These are phyloP conservation scores for Dunaliella salina DNA, from an alignment of 163 green algal genomes.

Conservation along the genomic window DNA sequence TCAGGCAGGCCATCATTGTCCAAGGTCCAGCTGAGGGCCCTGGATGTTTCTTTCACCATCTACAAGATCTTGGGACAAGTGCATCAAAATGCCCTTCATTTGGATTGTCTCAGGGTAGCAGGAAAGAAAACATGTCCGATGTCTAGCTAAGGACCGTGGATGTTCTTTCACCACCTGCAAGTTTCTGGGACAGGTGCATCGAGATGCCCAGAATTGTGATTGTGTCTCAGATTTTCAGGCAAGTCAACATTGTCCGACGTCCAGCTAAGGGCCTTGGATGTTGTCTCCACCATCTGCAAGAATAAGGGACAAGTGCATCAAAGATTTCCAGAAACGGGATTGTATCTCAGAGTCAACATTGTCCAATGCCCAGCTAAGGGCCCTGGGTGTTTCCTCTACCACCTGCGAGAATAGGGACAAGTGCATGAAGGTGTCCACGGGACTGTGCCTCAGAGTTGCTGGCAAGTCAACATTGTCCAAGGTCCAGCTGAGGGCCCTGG, in stretches of 20 bases:
- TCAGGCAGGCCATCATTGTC: background rate
- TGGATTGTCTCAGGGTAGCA: no score
- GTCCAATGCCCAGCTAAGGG: background rate
- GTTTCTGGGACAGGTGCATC: no score
- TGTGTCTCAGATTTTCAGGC: no score
- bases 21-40: background rate
- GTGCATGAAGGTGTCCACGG: no score
- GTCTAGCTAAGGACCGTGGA: background rate
- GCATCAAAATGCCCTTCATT: no score
- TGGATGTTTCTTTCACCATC: background rate
- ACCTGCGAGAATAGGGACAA: no score
- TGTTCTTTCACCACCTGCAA: background rate
- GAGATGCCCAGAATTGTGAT: no score
- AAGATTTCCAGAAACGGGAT: no score
- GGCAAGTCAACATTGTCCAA: background rate
- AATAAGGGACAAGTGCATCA: no score
- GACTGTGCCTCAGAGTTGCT: no score
- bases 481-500: background rate
- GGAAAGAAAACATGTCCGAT: background rate
- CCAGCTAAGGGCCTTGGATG: background rate
- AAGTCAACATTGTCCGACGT: background rate
- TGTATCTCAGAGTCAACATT: no score
- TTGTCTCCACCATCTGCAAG: background rate
- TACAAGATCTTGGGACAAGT: no score
- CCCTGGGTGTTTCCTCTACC: background rate